Conservation (phyloP, 345 rosid genomes). For the Eucalyptus albens region DNA sequence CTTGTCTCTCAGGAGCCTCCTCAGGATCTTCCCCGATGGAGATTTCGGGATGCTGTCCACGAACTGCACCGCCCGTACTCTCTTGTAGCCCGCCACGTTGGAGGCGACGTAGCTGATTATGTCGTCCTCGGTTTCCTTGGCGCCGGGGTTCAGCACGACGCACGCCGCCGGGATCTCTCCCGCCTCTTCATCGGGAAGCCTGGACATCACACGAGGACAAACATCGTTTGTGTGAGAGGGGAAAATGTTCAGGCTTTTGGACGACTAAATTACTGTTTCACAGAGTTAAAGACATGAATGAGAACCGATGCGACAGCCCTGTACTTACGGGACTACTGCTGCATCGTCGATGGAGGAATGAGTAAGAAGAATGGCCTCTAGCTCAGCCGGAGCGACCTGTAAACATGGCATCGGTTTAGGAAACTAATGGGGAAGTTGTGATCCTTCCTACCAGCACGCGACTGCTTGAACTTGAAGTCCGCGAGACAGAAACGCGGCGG, state of each 20-base stretch:
- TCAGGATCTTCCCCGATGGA: constrained; percentile 82
- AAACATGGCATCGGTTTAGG: neutral
- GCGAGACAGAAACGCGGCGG: neutral
- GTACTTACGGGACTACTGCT: constrained; percentile 84
- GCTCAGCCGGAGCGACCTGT: constrained; percentile 92
- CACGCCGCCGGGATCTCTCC: constrained; percentile 94
- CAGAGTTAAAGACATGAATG: neutral
- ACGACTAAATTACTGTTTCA: neutral
- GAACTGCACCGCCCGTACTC: constrained; percentile 56
- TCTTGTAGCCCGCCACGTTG: constrained; percentile 84
- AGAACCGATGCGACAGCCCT: neutral
- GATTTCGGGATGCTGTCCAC: constrained; percentile 83
- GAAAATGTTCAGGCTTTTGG: neutral
- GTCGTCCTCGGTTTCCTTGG: constrained; percentile 57
- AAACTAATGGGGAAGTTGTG: neutral
- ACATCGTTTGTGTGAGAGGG: neutral
- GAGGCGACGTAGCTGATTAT: constrained; percentile 56
- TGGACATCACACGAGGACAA: neutral
- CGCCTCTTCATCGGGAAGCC: constrained; percentile 89
- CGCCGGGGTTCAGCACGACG: constrained; percentile 51
- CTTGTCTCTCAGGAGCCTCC: constrained; percentile 60
- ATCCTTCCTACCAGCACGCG: neutral
- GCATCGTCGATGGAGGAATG: constrained; percentile 78
- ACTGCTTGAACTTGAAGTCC: neutral
- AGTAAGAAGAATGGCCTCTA: constrained; percentile 65